Conservation (phyloP, 129 eudicot species). For the Smallanthus sonchifolius region DNA sequence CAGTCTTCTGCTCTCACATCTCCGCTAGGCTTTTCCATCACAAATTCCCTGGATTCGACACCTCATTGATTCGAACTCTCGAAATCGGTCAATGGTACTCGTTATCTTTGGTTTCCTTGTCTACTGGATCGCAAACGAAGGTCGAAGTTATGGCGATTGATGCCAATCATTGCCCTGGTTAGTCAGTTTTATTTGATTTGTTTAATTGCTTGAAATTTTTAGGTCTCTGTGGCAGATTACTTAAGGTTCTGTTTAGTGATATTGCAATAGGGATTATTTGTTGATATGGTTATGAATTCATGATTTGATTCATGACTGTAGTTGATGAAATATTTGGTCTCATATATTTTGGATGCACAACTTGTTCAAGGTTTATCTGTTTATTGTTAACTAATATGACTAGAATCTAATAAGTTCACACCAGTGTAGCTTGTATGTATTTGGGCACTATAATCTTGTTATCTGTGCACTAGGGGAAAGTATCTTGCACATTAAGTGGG, state of each 20-base stretch:
- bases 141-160: conserved; percentile 62
- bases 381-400: background rate
- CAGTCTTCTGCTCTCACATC: conserved; percentile 66
- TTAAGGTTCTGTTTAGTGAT: background rate
- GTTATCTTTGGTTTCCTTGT: conserved; percentile 44
- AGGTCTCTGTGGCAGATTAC: background rate
- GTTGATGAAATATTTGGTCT: background rate
- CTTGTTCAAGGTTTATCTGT: background rate
- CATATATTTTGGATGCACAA: background rate
- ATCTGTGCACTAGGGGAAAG: background rate
- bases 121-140: conserved; percentile 29
- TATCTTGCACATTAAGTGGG: background rate
- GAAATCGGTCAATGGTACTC: conserved; percentile 52
- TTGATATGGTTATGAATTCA: background rate
- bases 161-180: conserved; percentile 93
- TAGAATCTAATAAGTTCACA: background rate
- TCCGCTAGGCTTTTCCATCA: conserved; percentile 71
- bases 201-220: background rate
- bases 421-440: background rate
- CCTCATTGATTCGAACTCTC: conserved; percentile 57
- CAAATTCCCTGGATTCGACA: conserved; percentile 68
- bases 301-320: background rate
- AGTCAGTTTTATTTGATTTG: background rate
- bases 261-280: background rate
- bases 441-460: background rate